Evolutionary conservation across 495 filamentous ascomycete genomes (phyloP).

Genomic region (Penicillium steckii): DNA sequence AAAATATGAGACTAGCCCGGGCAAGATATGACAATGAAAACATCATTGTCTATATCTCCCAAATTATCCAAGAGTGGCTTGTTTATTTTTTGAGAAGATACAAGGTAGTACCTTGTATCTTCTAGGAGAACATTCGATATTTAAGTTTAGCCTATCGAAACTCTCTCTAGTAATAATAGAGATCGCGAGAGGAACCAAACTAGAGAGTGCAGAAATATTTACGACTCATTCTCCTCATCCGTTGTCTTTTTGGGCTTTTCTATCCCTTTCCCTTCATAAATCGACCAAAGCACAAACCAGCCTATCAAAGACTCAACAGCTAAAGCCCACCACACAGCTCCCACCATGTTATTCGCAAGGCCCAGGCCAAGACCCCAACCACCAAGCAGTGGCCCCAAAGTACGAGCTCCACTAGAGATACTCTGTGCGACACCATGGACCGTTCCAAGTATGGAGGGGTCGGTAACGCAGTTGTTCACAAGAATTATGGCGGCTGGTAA

Average conservation of each 20-base stretch:
- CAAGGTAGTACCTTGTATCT: too few relatives aligned
- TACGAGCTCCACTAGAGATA: slow-evolving; percentile 56
- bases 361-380: slow-evolving; percentile 65
- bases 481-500: slow-evolving; percentile 67
- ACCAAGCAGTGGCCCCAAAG: slow-evolving; percentile 64
- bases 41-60: too few relatives aligned
- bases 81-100: too few relatives aligned
- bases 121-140: too few relatives aligned
- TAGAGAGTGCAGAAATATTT: too few relatives aligned
- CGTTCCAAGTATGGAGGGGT: slow-evolving; percentile 61
- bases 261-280: slow-evolving; percentile 54
- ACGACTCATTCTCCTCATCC: slow-evolving; percentile 21
- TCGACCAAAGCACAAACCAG: slow-evolving; percentile 46
- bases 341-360: slow-evolving; percentile 62
- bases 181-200: not conserved
- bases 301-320: slow-evolving; percentile 52
- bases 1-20: not conserved
- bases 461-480: slow-evolving; percentile 66
- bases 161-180: too few relatives aligned
- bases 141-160: too few relatives aligned
- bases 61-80: too few relatives aligned
- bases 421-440: slow-evolving; percentile 69
- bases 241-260: slow-evolving; percentile 22
- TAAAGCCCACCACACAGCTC: slow-evolving; percentile 68
- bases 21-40: too few relatives aligned